Percentiles rank a stretch among this genome's conserved stretches.
Conservation (phyloP, 805 yeast species). For the Wickerhamomyces queroliae region DNA sequence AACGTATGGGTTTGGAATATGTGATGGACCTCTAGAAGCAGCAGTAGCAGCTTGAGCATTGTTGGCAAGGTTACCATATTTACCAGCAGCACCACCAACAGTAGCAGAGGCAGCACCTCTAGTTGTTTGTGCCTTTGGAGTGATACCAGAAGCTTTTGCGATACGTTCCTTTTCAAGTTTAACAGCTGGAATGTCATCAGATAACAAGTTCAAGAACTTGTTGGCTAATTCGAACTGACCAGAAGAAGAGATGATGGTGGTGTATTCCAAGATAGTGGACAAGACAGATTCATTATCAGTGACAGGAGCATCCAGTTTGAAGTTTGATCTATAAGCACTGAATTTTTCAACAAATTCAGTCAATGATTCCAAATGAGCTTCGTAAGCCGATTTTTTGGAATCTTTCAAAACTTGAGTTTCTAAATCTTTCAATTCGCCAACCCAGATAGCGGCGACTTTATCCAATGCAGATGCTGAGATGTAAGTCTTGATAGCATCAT, state of each 20-base stretch:
- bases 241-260: constrained; percentile 69
- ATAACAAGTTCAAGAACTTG: constrained; percentile 62
- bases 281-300: constrained; percentile 26
- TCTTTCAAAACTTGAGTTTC: constrained; percentile 36
- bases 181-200: constrained; percentile 67
- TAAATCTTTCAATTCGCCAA: constrained; percentile 54
- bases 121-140: constrained; percentile 8
- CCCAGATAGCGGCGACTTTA: constrained; percentile 78
- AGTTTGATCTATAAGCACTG: constrained; percentile 59
- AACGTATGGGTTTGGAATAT: constrained; percentile 13
- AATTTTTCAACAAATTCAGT: constrained; percentile 81
- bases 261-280: constrained; percentile 70
- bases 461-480: constrained; percentile 78
- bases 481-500: constrained; percentile 71
- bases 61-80: constrained; percentile 16
- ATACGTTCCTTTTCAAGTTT: constrained; percentile 77
- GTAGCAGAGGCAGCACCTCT: constrained; percentile 12
- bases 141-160: constrained; percentile 49
- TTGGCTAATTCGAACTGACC: constrained; percentile 84
- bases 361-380: constrained; percentile 79
- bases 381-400: constrained; percentile 55
- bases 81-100: constrained; percentile 13
- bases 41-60: background rate
- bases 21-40: constrained; percentile 7
- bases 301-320: constrained; percentile 26